Evolutionary conservation across 176 grass and related monocot genomes (phyloP), one percentile per base, ranked within the genome.

Genomic region (Musa beccarii): DNA sequence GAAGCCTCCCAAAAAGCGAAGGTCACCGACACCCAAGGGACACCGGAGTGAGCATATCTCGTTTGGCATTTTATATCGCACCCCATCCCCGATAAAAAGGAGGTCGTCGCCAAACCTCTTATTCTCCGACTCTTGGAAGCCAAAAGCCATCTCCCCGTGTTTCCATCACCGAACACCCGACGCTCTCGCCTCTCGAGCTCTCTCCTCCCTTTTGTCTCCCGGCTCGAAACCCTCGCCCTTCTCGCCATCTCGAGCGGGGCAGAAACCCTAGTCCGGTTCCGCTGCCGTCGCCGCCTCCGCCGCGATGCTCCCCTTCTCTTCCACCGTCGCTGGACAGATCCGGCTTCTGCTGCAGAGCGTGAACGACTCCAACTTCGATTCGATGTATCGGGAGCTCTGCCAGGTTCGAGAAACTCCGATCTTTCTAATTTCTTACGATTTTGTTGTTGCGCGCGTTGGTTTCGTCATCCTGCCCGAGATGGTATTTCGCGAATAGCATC

Each of bases 291-390:
- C 59, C 76, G 75, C 75, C 61, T 77, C 65, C 19, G 64, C 75
- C 73, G 77, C 70, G 53, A 92, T 99, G 88, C 75, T 89, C 68
- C 86, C 89, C 17, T 89, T 84, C 54, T 81, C 75, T 65, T 51
- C 83, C 66, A 80, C 82, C 51, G 71, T 95, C 73, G 77, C 86
- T 72, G 84, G 76, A 15, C 84, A 91, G 81, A 86, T 94, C 51
- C 90, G 86, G 71, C 63, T 77, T 29, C 83, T 99, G 80, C 49
- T 94, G 19, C 86, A 84, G 76, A 78, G 69, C 73, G 82, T 81
- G 52, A 82, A 83, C 65, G 84, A 82, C 10, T 87, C 84, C 79
- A 89, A 82, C 87, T 84, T 63, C 68, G 75, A 81, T 63, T 56
- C 86, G 73, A 84, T 81, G 74, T 59, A 28, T 50, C 55, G 52